Conservation (phyloP, 2,329 filamentous ascomycete genomes). For the Sporothrix humicola region DNA sequence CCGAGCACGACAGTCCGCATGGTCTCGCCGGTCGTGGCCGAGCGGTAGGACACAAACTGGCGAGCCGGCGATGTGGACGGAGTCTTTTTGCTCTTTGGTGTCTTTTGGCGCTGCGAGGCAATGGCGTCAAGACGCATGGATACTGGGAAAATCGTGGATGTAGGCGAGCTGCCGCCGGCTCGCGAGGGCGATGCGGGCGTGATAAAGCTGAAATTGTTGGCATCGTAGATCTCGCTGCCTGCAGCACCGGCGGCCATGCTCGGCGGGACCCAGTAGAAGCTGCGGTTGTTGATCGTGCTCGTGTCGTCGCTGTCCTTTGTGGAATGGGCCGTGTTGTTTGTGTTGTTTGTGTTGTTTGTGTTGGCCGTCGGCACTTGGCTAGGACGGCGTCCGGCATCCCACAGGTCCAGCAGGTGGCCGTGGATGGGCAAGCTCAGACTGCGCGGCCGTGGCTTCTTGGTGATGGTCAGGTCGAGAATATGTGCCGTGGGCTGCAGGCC, state of each 20-base stretch:
- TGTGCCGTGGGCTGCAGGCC: slow-evolving; percentile 56
- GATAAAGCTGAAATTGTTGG: slow-evolving; percentile 29
- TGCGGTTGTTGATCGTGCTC: slow-evolving; percentile 26
- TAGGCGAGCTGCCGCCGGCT: slow-evolving; percentile 20
- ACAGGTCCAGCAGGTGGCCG: slow-evolving; percentile 38
- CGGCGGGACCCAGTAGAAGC: slow-evolving; percentile 31
- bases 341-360: neutral
- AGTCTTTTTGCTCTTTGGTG: neutral
- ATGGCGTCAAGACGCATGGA: slow-evolving; percentile 35
- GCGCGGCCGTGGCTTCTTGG: slow-evolving; percentile 46
- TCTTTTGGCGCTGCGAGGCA: slow-evolving; percentile 25
- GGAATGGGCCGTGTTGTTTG: neutral
- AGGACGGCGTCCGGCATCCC: slow-evolving; percentile 24
- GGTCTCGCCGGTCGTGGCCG: slow-evolving; percentile 8
- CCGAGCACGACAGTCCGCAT: slow-evolving; percentile 23
- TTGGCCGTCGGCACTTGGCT: slow-evolving; percentile 43
- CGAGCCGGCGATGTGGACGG: neutral
- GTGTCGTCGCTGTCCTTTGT: slow-evolving; percentile 49
- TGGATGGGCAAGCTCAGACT: slow-evolving; percentile 59
- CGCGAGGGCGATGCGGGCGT: slow-evolving; percentile 20
- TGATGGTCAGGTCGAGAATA: slow-evolving; percentile 54
- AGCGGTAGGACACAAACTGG: slow-evolving; percentile 8
- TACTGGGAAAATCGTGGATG: slow-evolving; percentile 33
- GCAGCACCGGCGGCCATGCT: slow-evolving; percentile 29
- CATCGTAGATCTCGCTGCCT: slow-evolving; percentile 31